Evolutionary conservation across 2,329 filamentous ascomycete species (phyloP), one percentile per base, ranked within the genome.

Genomic region (Colletotrichum australisinense): DNA sequence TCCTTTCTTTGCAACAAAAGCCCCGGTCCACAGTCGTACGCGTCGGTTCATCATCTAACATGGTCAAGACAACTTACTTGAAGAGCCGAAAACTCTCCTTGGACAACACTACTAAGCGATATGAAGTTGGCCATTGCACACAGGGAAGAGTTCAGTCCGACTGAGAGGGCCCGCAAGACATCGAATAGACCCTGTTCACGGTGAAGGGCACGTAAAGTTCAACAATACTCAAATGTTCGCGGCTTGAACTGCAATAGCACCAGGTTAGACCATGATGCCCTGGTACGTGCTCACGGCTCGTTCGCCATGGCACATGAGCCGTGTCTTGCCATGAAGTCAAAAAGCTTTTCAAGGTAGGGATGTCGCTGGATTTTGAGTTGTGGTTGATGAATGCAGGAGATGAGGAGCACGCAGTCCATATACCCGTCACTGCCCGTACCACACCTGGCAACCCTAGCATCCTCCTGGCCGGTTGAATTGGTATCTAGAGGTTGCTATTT

Each of bases 171-270:
- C 66, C 56, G 26, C 68, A 53, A 46, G 24, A n/a, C 68, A 11
- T 26, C 5, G 53, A 28, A 19, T 57, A 52, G 46, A 49, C 56
- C 38, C 59, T 11, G 57, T 55, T 26, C 30, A 49, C 30, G 14
- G 55, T 30, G 26, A 35, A 59, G 22, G 42, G 12, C 24, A 53
- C n/a, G 35, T 22, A 71, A 14, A 57, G 63, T 69, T 64, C 46
- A n/a, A 60, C 30, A 53, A 55, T 35, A 35, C 55, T 64, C 70
- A 69, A 69, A 64, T 35, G 42, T 38, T 38, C 32, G 53, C 55
- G 66, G 64, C 64, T 35, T 63, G 59, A 72, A 59, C 66, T 63
- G 53, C 58, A 59, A 28, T n/a, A 28, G 22, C 59, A 49, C 46
- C 59, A 64, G 70, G 55, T 8, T 69, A 59, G 63, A 59, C 66